Base-by-base conservation (phyloP, 2,329 filamentous ascomycete genomes). In the Rosellinia necatrix region DNA sequence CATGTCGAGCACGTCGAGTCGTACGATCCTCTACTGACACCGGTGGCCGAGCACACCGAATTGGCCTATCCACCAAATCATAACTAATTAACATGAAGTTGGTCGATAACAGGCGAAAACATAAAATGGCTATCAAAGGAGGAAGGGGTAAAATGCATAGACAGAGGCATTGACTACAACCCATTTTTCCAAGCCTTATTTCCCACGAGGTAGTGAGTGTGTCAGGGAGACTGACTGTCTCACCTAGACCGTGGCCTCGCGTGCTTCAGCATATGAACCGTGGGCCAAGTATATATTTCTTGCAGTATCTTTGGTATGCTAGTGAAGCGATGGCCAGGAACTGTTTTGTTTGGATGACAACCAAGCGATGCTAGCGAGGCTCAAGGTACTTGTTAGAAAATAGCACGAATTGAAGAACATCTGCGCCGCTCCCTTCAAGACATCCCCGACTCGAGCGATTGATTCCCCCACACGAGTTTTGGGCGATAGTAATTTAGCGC, bases 331-430 rank as follows among this genome's bases (percentile, higher is more conserved):
- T 15, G 44, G 30, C 13, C 41, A 12, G 30, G 13, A 13, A 6
- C 21, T 15, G n/a, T 49, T 50, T 49, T 49, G 53, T 37, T 53
- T 59, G 49, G 12, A 43, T 34, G 17, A 8, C 32, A 17, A 15
- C 15, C 15, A 42, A 44, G 50, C 32, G 44, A 49, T 42, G 19
- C 8, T 29, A 13, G n/a, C 34, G 13, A 54, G 19, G 25, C 29
- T 44, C 32, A 13, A 42, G 30, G 22, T 46, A 35, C 15, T 6
- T 10, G 15, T 35, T 22, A 44, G 34, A 24, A 22, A 35, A 29
- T 15, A 40, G 27, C 40, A 49, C 7, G 17, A n/a, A n/a, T 53
- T 40, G 19, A 29, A 37, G 19, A 48, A 10, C 13, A 27, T n/a
- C 17, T 21, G 27, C n/a, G 34, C 15, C 30, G 29, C 12, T 17